A percentile compares a stretch with the other conserved stretches of the same genome.
phyloP scores from a whole-genome alignment of 2,329 filamentous ascomycete species.

The Trichophyton equinum region DNA sequence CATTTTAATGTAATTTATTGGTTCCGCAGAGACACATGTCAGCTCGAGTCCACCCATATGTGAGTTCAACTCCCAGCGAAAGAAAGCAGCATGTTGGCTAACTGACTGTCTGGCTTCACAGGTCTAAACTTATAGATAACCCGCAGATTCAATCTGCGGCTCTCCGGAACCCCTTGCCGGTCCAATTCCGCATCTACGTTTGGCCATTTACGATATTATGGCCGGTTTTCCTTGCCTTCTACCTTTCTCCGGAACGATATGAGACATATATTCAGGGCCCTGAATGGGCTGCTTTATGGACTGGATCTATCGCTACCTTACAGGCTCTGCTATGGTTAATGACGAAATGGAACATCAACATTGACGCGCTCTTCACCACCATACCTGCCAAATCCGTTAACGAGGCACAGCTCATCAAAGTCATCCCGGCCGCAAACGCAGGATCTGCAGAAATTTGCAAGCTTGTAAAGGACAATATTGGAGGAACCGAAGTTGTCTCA shows the following conservation, averaged over 20 bases:
- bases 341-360: conserved; percentile 93
- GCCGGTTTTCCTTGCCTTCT: conserved; percentile 82
- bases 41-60: not conserved
- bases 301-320: conserved; percentile 70
- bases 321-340: conserved; percentile 88
- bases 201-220: conserved; percentile 89
- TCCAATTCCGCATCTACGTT: conserved; percentile 73
- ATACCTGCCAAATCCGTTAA: conserved; percentile 56
- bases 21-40: not conserved
- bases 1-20: conserved; percentile 1
- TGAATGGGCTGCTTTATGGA: conserved; percentile 97
- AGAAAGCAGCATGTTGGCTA: not conserved
- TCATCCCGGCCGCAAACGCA: conserved; percentile 79
- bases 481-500: conserved; percentile 62
- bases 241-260: conserved; percentile 71
- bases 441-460: conserved; percentile 78
- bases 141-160: conserved; percentile 77
- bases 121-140: conserved; percentile 81
- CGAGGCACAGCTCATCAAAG: conserved; percentile 76
- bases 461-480: conserved; percentile 61
- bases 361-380: conserved; percentile 71
- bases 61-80: not conserved
- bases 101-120: conserved; percentile 20
- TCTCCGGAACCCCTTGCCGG: conserved; percentile 73
- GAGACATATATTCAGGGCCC: conserved; percentile 82